A percentile compares a stretch with the other conserved stretches of the same genome.
Conservation (phyloP, 108 stramenopile genomes). For the Bacterosira constricta region DNA sequence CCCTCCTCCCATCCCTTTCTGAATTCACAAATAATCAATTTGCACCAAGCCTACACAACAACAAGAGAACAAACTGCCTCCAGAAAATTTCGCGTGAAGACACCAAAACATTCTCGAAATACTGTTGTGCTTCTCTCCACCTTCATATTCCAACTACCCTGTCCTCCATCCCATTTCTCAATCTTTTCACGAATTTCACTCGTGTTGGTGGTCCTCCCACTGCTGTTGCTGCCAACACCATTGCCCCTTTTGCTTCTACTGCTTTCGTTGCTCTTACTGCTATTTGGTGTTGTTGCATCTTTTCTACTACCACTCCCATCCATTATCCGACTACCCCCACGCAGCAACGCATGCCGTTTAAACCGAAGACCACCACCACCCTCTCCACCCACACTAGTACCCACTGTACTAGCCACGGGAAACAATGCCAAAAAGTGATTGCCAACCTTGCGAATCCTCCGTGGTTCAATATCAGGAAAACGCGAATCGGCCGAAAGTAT, state of each 20-base stretch:
- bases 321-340: background rate
- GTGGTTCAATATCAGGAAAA: constrained; percentile 59
- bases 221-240: no score
- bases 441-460: constrained; percentile 24
- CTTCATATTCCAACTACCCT: background rate
- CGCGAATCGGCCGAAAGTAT: constrained; percentile 50
- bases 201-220: no score
- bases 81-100: no score
- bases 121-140: no score
- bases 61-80: no score
- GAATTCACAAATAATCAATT: no score
- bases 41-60: no score
- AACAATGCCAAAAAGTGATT: constrained; percentile 76
- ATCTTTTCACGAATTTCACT: no score
- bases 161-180: background rate
- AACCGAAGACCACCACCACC: background rate
- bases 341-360: background rate
- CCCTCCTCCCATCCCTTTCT: no score
- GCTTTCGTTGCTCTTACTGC: background rate
- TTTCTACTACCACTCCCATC: background rate
- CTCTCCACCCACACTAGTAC: background rate
- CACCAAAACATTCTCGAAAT: no score
- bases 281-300: no score
- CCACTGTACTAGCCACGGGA: constrained; percentile 6
- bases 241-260: background rate